Evolutionary conservation across 192 early-diverging fungal species (phyloP).

Genomic region (Pecoramyces ruminantium): DNA sequence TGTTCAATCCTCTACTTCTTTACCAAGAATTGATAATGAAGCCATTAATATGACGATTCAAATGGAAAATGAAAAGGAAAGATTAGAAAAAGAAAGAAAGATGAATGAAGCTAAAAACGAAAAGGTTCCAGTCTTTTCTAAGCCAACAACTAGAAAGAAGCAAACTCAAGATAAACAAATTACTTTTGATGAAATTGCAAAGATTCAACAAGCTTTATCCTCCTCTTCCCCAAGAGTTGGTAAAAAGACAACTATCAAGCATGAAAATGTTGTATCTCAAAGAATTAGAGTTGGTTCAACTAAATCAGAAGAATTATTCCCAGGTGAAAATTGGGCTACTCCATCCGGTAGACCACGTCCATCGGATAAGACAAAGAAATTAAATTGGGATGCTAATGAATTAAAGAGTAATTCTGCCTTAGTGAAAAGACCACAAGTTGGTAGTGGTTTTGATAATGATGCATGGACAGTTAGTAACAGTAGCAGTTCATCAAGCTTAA

Average conservation of each 20-base stretch:
- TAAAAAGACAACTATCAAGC: not conserved
- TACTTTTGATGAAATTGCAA: not conserved
- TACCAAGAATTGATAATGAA: not conserved
- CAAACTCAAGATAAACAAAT: not conserved
- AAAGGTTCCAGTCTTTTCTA: not conserved
- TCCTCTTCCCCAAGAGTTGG: not conserved
- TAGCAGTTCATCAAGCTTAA: not conserved
- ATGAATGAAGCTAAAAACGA: not conserved
- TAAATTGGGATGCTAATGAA: not conserved
- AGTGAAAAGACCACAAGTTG: not conserved
- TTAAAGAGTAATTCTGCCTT: not conserved
- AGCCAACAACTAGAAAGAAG: not conserved
- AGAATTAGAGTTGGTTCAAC: not conserved
- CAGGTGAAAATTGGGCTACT: not conserved
- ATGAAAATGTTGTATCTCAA: not conserved
- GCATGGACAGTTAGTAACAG: not conserved
- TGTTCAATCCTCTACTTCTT: not conserved
- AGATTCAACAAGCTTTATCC: not conserved
- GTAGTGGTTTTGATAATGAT: not conserved
- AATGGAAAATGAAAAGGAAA: not conserved
- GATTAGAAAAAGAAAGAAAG: not conserved
- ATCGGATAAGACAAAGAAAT: not conserved
- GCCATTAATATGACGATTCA: not conserved
- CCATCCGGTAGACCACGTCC: not conserved
- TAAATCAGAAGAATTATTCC: not conserved